Conservation (phyloP, 768 basidiomycete genomes). For the Hebeloma cylindrosporum region DNA sequence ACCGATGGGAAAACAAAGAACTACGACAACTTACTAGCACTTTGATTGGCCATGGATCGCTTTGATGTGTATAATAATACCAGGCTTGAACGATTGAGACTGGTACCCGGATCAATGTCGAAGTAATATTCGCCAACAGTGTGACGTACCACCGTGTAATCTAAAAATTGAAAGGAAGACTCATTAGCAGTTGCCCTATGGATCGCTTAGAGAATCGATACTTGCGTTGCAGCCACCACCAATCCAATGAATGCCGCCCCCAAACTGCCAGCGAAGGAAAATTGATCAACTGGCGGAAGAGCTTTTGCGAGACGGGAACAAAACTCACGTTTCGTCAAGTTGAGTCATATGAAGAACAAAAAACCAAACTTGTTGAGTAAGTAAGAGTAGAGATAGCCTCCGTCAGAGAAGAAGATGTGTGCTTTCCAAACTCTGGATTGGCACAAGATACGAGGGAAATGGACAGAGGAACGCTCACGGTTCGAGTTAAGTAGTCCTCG, state of each 20-base stretch:
- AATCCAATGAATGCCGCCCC: conserved; percentile 54
- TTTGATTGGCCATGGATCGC: conserved; percentile 50
- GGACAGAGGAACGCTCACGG: too few species aligned
- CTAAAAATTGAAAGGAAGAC: conserved; percentile 34
- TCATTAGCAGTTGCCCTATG: neutral
- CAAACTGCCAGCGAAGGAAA: conserved; percentile 17
- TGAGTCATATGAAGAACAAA: too few species aligned
- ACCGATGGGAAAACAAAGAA: neutral
- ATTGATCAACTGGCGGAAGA: too few species aligned
- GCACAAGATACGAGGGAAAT: too few species aligned
- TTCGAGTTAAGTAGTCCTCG: too few species aligned
- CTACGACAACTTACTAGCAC: conserved; percentile 34
- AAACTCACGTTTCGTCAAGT: too few species aligned
- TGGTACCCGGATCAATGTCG: conserved; percentile 20
- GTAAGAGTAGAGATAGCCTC: too few species aligned
- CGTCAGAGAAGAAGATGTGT: too few species aligned
- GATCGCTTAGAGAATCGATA: too few species aligned
- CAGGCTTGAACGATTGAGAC: conserved; percentile 55
- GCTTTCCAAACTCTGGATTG: too few species aligned
- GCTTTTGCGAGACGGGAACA: too few species aligned
- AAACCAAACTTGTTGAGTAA: too few species aligned
- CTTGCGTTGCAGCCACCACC: conserved; percentile 48
- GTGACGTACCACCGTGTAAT: conserved; percentile 47
- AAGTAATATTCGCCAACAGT: neutral
- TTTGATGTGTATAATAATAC: conserved; percentile 54